Evolutionary conservation across 2,329 filamentous ascomycete species (phyloP), one percentile per base, ranked within the genome.

Genomic region (Ploettnerulaceae sp.): DNA sequence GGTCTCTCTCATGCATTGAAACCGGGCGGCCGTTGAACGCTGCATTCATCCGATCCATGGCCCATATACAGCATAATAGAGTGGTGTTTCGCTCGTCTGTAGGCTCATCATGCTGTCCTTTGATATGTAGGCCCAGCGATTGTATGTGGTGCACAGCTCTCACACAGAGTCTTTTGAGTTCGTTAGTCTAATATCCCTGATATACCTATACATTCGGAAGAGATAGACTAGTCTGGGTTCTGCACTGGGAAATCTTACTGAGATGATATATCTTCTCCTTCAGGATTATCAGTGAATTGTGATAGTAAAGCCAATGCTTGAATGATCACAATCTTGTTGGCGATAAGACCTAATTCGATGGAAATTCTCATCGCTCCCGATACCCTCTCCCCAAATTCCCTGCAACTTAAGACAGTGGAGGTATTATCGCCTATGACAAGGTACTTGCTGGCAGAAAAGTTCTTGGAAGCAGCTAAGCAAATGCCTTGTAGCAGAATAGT

Each of bases 1-100:
- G 69, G 52, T 84, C 80, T 38, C 75, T 66, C 53, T 81, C 77
- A 52, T 83, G 78, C 47, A 84, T 73, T 18, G 81, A 60, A 35
- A 76, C 73, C 0, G 80, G 76, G 1, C 79, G 69, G 5, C 78
- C 79, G 47, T 81, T 76, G n/a, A 79, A 70, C 0, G 78, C 74
- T 1, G 76, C 71, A 37, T 77, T 77, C 33, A 83, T 69, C 11
- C 76, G 69, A 56, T 84, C 80, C 1, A 83, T 60, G 0, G 77
- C 77, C 77, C 77, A 82, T 0, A 80, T 66, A 5, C 73, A 76
- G 55, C 76, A 81, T 34, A 80, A 79, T 2, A 81, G 55, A 21
- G 59, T 59, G 20, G 55, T 60, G 2, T 41, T 48, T 5, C 36
- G 39, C 2, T 71, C 63, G 20, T 71, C 68, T 32, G 71, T 66